A percentile compares a stretch with the other conserved stretches of the same genome.
Evolutionary conservation across 306 rosid genomes (phyloP).

Genomic region (Datisca glomerata): DNA sequence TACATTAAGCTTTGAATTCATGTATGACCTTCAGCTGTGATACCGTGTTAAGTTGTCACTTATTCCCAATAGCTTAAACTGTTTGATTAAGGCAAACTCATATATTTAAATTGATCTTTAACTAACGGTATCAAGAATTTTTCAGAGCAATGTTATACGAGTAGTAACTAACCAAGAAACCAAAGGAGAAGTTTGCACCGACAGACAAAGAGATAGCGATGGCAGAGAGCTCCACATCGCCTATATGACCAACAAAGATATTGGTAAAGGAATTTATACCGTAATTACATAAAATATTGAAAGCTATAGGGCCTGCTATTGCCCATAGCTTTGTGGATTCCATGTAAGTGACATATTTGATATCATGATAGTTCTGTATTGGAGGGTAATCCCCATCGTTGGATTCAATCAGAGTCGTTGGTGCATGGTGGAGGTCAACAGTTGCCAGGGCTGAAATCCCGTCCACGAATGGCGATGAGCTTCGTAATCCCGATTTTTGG

Average conservation of each 20-base stretch:
- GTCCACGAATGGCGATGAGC: conserved; percentile 6
- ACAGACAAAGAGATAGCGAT: conserved; percentile 56
- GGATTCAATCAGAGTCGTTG: conserved; percentile 22
- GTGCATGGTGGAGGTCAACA: conserved; percentile 36
- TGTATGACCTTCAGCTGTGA: not conserved
- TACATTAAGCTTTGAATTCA: not conserved
- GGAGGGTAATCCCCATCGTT: conserved; percentile 26
- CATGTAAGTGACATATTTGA: too few species aligned
- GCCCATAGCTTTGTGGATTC: conserved; percentile 51
- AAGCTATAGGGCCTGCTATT: conserved; percentile 42
- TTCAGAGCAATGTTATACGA: not conserved
- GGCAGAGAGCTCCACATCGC: conserved; percentile 68
- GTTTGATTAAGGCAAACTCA: not conserved
- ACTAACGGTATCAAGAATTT: too few species aligned
- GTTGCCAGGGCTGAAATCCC: not conserved
- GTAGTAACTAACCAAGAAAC: conserved; percentile 34
- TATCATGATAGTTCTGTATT: conserved; percentile 9
- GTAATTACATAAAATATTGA: conserved; percentile 37
- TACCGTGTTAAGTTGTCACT: too few species aligned
- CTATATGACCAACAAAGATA: conserved; percentile 77
- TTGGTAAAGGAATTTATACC: conserved; percentile 41
- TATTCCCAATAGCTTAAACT: too few species aligned
- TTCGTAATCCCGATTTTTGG: too few species aligned
- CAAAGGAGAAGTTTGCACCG: conserved; percentile 53
- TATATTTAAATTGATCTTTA: not conserved